Conservation (phyloP, 2,329 filamentous ascomycete species). For the Fusarium incarnatum region DNA sequence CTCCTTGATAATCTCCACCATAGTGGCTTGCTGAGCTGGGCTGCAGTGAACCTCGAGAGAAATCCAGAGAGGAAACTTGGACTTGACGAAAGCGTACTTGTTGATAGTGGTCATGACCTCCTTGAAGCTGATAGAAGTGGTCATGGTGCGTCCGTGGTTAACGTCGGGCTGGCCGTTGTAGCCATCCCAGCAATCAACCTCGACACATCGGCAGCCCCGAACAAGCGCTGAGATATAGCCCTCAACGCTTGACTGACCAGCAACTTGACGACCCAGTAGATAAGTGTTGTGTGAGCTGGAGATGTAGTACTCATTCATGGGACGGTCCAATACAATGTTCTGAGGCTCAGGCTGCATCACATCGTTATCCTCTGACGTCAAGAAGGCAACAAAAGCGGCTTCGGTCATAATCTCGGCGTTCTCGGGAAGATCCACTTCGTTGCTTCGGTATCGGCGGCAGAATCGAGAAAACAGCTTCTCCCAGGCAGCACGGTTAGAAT, state of each 20-base stretch:
- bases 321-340: conserved; percentile 77
- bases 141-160: conserved; percentile 90
- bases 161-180: conserved; percentile 88
- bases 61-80: conserved; percentile 90
- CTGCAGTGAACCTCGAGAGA: conserved; percentile 97
- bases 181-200: conserved; percentile 99
- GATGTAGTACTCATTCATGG: conserved; percentile 96
- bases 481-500: conserved; percentile 74
- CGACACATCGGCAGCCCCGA: conserved; percentile 92
- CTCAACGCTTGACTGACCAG: conserved; percentile 90
- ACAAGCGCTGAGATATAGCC: conserved; percentile 91
- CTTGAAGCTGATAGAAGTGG: conserved; percentile 86
- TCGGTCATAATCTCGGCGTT: conserved; percentile 74
- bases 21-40: conserved; percentile 81
- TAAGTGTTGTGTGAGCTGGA: conserved; percentile 99
- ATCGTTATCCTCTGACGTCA: conserved; percentile 79
- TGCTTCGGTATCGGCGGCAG: conserved; percentile 67
- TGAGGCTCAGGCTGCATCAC: conserved; percentile 71
- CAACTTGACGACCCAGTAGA: conserved; percentile 88
- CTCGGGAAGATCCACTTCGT: conserved; percentile 58
- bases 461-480: conserved; percentile 77
- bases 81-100: conserved; percentile 90
- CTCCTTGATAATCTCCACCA: conserved; percentile 90
- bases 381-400: conserved; percentile 80
- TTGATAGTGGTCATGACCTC: conserved; percentile 95